phyloP scores from a whole-genome alignment of 2,329 filamentous ascomycete species.

The Onygenales sp. region DNA sequence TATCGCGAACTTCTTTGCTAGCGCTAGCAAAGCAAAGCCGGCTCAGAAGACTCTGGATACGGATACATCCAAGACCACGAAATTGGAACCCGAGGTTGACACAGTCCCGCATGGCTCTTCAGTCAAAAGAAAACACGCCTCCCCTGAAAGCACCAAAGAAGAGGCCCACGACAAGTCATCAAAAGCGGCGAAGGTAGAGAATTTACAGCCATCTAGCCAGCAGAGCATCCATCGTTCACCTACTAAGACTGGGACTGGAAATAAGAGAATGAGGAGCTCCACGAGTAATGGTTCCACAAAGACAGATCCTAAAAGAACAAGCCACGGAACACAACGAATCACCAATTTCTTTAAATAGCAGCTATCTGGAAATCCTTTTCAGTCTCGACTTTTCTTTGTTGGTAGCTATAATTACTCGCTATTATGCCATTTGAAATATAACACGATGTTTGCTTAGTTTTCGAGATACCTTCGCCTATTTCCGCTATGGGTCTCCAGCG shows the following conservation, averaged over 20 bases:
- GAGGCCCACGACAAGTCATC: conserved; percentile 16
- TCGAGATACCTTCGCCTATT: too few relatives aligned
- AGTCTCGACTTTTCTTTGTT: not conserved
- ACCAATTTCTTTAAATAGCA: conserved; percentile 39
- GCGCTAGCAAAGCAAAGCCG: conserved; percentile 30
- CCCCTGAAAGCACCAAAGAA: conserved; percentile 29
- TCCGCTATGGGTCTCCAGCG: too few relatives aligned
- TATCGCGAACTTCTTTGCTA: conserved; percentile 86
- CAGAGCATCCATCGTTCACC: conserved; percentile 10
- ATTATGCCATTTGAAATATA: not conserved
- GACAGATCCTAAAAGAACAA: conserved; percentile 30
- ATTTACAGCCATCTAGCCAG: not conserved
- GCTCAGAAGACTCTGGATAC: not conserved
- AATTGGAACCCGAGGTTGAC: conserved; percentile 10
- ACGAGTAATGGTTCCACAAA: conserved; percentile 46
- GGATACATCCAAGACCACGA: conserved; percentile 21
- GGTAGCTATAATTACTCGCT: not conserved
- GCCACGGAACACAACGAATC: conserved; percentile 43
- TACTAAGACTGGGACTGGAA: conserved; percentile 16
- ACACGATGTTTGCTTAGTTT: too few relatives aligned
- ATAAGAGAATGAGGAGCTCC: conserved; percentile 43
- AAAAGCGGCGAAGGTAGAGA: conserved; percentile 5
- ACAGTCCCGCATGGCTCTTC: conserved; percentile 15
- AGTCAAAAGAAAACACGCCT: conserved; percentile 6
- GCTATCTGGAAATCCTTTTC: not conserved